Percentiles rank a stretch among this genome's conserved stretches.
phyloP scores from a whole-genome alignment of 2,329 filamentous ascomycete genomes.

The Penicillium rolfsii region DNA sequence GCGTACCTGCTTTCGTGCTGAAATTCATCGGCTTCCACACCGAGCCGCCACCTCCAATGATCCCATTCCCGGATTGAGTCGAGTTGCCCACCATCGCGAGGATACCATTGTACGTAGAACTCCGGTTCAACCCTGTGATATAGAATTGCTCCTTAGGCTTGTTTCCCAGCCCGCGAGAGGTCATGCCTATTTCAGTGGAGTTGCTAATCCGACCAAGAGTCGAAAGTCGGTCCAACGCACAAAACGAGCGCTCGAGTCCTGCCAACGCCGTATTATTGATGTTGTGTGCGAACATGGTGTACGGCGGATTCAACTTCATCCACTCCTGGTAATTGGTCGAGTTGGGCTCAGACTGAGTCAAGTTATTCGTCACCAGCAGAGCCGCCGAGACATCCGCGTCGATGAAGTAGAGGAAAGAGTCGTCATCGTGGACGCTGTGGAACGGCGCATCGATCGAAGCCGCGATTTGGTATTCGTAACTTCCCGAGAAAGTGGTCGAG shows the following conservation, averaged over 20 bases:
- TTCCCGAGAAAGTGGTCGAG: constrained; percentile 63
- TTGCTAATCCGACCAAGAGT: constrained; percentile 65
- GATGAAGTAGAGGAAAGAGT: constrained; percentile 71
- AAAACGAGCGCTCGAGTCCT: constrained; percentile 79
- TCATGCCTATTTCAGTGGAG: constrained; percentile 67
- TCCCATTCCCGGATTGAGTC: constrained; percentile 57
- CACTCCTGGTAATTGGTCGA: constrained; percentile 56
- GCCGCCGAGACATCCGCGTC: constrained; percentile 82
- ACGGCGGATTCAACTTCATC: constrained; percentile 67
- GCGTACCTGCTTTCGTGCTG: constrained; percentile 72
- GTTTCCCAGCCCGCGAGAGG: constrained; percentile 65
- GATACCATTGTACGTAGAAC: constrained; percentile 72
- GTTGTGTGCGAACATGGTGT: constrained; percentile 75
- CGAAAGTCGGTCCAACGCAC: constrained; percentile 71
- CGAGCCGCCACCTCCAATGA: constrained; percentile 71
- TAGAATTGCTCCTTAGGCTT: constrained; percentile 88
- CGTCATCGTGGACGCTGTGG: constrained; percentile 59
- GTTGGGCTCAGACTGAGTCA: constrained; percentile 55
- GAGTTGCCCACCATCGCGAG: constrained; percentile 66
- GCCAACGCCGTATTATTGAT: constrained; percentile 61
- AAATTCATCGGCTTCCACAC: constrained; percentile 76
- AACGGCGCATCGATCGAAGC: constrained; percentile 80
- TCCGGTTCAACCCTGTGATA: constrained; percentile 72
- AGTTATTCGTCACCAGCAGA: constrained; percentile 74
- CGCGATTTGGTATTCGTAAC: constrained; percentile 80